These are phyloP conservation scores for Lophiotrema nucula DNA, from an alignment of 495 filamentous ascomycete species.

Conservation along the genomic window DNA sequence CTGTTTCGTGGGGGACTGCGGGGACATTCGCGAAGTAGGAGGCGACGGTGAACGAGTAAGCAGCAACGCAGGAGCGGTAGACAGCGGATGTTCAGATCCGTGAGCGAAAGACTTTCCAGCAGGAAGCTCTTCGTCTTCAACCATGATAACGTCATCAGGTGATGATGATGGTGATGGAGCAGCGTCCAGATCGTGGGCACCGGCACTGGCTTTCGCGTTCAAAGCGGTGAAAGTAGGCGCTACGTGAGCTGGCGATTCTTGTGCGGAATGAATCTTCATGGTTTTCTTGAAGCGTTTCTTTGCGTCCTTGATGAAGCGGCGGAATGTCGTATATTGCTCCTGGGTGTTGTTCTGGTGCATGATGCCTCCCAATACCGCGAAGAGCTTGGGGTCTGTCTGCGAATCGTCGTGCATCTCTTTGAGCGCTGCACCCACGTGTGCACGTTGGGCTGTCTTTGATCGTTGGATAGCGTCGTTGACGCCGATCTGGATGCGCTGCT, in stretches of 20 bases:
- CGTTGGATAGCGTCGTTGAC: constrained; percentile 34
- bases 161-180: too few species aligned
- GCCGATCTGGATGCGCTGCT: constrained; percentile 21
- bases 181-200: too few species aligned
- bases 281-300: constrained; percentile 26
- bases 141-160: too few species aligned
- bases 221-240: too few species aligned
- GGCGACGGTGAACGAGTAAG: constrained; percentile 1
- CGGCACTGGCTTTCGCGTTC: too few species aligned
- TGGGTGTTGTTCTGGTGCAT: constrained; percentile 32
- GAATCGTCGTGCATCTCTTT: constrained; percentile 30
- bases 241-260: too few species aligned
- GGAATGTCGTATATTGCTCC: constrained; percentile 29
- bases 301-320: constrained; percentile 29
- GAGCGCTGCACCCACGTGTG: constrained; percentile 34
- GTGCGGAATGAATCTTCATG: too few species aligned
- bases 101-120: too few species aligned
- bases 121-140: too few species aligned
- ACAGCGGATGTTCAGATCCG: constrained; percentile 9
- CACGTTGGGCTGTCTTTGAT: constrained; percentile 24
- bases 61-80: background rate
- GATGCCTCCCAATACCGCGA: constrained; percentile 32
- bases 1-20: constrained; percentile 13
- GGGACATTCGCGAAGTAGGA: constrained; percentile 3
- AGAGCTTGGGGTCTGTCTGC: constrained; percentile 20